Conservation (phyloP, 1,139 yeast species). For the Debaryomyces coudertii region DNA sequence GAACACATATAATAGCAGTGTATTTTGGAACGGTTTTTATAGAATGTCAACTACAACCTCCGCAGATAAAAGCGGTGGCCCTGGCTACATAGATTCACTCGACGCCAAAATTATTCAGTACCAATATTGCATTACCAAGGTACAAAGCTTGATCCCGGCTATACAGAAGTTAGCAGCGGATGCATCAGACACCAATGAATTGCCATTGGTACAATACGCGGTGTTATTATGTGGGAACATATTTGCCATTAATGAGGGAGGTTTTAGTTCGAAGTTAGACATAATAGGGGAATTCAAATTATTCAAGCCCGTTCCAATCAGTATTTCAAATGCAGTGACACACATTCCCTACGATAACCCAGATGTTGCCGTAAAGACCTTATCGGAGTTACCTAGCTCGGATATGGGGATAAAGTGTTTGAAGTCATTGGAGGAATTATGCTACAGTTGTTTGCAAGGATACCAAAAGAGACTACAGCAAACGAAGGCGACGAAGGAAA, state of each 20-base stretch:
- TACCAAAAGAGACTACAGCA: slow-evolving; percentile 50
- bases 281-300: slow-evolving; percentile 44
- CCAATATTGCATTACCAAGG: slow-evolving; percentile 41
- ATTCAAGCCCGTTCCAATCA: slow-evolving; percentile 34
- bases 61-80: slow-evolving; percentile 4
- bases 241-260: slow-evolving; percentile 53
- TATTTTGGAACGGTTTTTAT: neutral
- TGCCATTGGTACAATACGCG: slow-evolving; percentile 42
- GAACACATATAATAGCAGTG: neutral
- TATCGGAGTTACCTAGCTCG: slow-evolving; percentile 34
- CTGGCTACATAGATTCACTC: slow-evolving; percentile 22
- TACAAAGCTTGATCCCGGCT: slow-evolving; percentile 27
- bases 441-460: slow-evolving; percentile 46
- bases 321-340: slow-evolving; percentile 39
- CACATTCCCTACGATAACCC: slow-evolving; percentile 47
- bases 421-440: slow-evolving; percentile 38
- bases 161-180: slow-evolving; percentile 18
- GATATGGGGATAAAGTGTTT: slow-evolving; percentile 38
- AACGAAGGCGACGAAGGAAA: slow-evolving; percentile 38
- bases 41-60: slow-evolving; percentile 2
- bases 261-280: slow-evolving; percentile 46
- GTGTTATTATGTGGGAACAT: slow-evolving; percentile 45
- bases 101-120: slow-evolving; percentile 46
- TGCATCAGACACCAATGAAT: slow-evolving; percentile 7
- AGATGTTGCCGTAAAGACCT: slow-evolving; percentile 34